Conservation (phyloP, 352 stramenopile species). For the Phytophthora gonapodyides region DNA sequence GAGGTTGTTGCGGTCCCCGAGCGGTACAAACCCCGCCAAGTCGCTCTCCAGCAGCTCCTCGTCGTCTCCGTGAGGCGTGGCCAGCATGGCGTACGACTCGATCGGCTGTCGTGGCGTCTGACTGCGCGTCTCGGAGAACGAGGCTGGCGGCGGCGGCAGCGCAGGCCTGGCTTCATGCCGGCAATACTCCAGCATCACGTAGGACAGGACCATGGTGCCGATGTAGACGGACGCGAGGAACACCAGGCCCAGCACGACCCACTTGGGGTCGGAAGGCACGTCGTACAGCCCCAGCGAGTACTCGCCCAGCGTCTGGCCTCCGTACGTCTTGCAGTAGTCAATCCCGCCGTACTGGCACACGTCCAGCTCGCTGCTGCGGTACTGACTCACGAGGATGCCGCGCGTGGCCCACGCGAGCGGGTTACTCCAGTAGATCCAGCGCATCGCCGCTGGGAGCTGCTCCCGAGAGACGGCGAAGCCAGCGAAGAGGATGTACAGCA, state of each 20-base stretch:
- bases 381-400: constrained; percentile 51
- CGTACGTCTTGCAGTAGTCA: constrained; percentile 47
- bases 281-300: constrained; percentile 45
- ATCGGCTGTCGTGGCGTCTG: constrained; percentile 25
- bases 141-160: constrained; percentile 12
- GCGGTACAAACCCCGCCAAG: constrained; percentile 17
- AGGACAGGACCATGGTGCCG: constrained; percentile 39
- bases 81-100: constrained; percentile 45
- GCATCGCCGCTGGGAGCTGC: constrained; percentile 40
- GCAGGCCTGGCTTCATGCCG: constrained; percentile 28
- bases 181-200: constrained; percentile 44
- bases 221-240: constrained; percentile 38
- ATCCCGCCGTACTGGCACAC: constrained; percentile 44
- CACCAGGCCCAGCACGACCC: constrained; percentile 38
- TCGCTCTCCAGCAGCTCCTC: constrained; percentile 38
- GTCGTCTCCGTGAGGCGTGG: constrained; percentile 31
- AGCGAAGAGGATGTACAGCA: constrained; percentile 53
- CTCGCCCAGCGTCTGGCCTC: constrained; percentile 37
- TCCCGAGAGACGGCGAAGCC: constrained; percentile 51
- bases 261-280: constrained; percentile 46
- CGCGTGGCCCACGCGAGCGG: constrained; percentile 54
- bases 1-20: constrained; percentile 12
- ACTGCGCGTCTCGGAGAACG: constrained; percentile 13
- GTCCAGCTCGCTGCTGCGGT: constrained; percentile 36
- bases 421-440: constrained; percentile 69